Evolutionary conservation across 495 filamentous ascomycete species (phyloP).

Genomic region (Immersiella caudata): DNA sequence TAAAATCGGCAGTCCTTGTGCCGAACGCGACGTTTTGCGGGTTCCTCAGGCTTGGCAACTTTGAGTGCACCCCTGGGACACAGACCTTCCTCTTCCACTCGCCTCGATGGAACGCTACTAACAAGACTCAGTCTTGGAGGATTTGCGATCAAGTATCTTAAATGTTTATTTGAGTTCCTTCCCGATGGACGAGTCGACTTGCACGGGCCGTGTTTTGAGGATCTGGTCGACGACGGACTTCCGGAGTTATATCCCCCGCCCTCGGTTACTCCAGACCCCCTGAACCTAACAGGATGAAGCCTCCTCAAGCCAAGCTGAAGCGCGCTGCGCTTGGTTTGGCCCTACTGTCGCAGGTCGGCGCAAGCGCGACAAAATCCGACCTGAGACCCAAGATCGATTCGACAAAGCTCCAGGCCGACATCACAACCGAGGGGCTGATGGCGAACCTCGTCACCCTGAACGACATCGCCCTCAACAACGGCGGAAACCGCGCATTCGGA

Average conservation of each 20-base stretch:
- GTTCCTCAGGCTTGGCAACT: not conserved
- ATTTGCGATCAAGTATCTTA: no score
- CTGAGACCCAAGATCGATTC: constrained; percentile 16
- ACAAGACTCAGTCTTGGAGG: not conserved
- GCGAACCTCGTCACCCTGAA: constrained; percentile 34
- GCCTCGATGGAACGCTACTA: not conserved
- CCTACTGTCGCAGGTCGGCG: not conserved
- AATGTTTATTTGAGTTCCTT: no score
- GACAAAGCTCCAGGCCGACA: constrained; percentile 14
- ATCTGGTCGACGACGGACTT: no score
- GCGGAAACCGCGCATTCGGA: constrained; percentile 54
- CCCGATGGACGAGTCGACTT: no score
- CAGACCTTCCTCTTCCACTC: not conserved
- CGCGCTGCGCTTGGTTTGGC: not conserved
- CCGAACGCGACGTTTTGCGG: not conserved
- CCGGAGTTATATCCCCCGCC: no score
- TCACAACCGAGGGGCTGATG: constrained; percentile 22
- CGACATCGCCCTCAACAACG: constrained; percentile 45
- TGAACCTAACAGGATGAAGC: not conserved
- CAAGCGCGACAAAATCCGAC: not conserved
- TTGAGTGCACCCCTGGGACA: not conserved
- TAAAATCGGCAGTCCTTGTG: not conserved
- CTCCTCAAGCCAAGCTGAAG: not conserved
- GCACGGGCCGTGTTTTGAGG: no score
- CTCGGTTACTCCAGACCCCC: not conserved